phyloP scores from a whole-genome alignment of 108 stramenopile species.

The Stephanodiscus minutulus region DNA sequence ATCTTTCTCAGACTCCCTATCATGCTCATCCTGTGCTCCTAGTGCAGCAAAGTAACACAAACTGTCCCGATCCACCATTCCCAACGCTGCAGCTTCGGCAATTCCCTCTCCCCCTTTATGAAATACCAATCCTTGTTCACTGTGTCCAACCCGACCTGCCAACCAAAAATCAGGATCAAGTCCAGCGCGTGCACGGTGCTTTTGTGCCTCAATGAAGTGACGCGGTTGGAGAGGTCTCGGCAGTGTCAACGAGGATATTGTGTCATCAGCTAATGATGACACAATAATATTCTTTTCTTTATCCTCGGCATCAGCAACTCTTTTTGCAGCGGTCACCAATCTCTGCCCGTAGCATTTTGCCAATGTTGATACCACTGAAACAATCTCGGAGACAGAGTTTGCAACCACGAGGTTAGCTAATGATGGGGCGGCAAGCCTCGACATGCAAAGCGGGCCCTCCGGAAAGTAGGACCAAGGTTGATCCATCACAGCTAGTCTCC shows the following conservation, averaged over 20 bases:
- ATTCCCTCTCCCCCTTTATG: conserved; percentile 28
- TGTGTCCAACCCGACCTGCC: conserved; percentile 28
- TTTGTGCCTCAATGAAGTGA: conserved; percentile 59
- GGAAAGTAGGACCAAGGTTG: conserved; percentile 31
- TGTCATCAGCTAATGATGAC: neutral
- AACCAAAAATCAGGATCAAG: conserved; percentile 84
- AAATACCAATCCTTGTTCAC: neutral
- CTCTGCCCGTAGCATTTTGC: conserved; percentile 84
- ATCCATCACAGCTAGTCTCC: conserved; percentile 42
- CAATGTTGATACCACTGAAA: conserved; percentile 67
- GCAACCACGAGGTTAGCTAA: conserved; percentile 72
- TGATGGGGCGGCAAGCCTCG: conserved; percentile 5
- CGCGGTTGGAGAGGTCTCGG: conserved; percentile 51
- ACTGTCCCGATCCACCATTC: conserved; percentile 21
- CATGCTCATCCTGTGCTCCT: conserved; percentile 64
- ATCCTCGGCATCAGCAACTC: conserved; percentile 44
- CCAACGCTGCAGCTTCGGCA: conserved; percentile 46
- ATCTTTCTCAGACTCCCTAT: conserved; percentile 37
- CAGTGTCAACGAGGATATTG: conserved; percentile 1
- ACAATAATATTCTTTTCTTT: neutral
- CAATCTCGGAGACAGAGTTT: conserved; percentile 66
- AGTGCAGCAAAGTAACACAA: conserved; percentile 50
- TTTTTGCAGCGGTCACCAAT: conserved; percentile 68
- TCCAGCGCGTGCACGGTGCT: conserved; percentile 59
- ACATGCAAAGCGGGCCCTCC: neutral